phyloP scores from a whole-genome alignment of 495 filamentous ascomycete genomes.

The Talaromyces liani region DNA sequence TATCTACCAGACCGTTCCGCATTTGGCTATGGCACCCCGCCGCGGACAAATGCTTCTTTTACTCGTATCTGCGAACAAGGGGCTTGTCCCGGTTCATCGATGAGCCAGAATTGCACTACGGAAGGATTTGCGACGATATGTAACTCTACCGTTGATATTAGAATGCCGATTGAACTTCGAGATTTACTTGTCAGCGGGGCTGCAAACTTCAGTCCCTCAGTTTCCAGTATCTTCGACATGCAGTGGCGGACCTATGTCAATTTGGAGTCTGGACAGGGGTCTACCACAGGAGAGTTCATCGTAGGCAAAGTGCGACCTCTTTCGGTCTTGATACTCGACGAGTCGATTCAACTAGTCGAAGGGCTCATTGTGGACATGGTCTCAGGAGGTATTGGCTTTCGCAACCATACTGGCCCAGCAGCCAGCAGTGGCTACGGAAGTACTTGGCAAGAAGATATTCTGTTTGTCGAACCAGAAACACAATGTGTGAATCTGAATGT shows the following conservation, averaged over 20 bases:
- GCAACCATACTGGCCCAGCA: constrained; percentile 36
- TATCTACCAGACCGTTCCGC: too few species aligned
- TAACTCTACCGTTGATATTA: too few species aligned
- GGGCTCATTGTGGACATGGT: constrained; percentile 35
- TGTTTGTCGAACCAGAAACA: constrained; percentile 38
- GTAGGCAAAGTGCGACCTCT: constrained; percentile 16
- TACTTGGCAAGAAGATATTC: constrained; percentile 34
- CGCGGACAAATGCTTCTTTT: too few species aligned
- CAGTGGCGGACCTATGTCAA: constrained; percentile 24
- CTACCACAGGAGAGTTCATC: constrained; percentile 4
- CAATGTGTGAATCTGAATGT: constrained; percentile 37
- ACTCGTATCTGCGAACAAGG: too few species aligned
- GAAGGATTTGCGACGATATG: too few species aligned
- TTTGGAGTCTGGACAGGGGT: background rate
- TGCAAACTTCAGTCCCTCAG: constrained; percentile 13
- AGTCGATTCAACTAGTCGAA: constrained; percentile 24
- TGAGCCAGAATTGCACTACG: too few species aligned
- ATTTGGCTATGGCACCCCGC: too few species aligned
- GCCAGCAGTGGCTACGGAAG: constrained; percentile 14
- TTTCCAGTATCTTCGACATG: constrained; percentile 35
- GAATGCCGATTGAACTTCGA: too few species aligned
- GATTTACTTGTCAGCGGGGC: constrained; percentile 21
- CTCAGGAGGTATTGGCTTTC: constrained; percentile 33
- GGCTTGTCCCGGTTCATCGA: too few species aligned
- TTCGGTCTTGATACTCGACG: constrained; percentile 21